Base-by-base conservation (phyloP, 2,329 filamentous ascomycete genomes). In the Botrytis deweyae region DNA sequence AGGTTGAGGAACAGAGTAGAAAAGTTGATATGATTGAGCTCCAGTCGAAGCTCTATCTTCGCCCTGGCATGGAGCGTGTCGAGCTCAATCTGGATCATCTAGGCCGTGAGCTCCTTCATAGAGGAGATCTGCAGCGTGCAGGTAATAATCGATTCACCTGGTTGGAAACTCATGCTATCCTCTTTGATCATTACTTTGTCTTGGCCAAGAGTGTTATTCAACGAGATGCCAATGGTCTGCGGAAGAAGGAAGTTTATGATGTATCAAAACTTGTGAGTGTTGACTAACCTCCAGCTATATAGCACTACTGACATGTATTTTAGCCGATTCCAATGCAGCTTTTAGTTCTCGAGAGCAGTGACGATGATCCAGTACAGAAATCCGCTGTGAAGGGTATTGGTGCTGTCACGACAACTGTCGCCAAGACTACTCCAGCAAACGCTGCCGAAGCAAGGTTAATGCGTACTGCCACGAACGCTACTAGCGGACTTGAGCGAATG, bases 161-260 rank as follows among this genome's bases (percentile, higher is more conserved):
- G 92, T 90, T 98, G 12, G 96, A 99, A 79, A 97, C 93, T 0
- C 94, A 98, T 81, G 94, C 93, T 3, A 88, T 99, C 64, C 87
- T 99, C 0, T 98, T 99, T 80, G 97, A 99, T 80, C 95, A 99
- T 83, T 99, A 98, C 82, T 87, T 99, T 55, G 95, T 99, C 49
- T 85, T 99, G 63, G 93, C 96, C 58, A 99, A 99, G 85, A 87
- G 86, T 9, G 87, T 93, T 12, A 86, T 91, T 5, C 86, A 88
- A 18, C 86, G 90, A 64, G 94, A 94, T 79, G 89, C 90, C 63
- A 87, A 90, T 63, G 89, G 88, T 66, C 88, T 88, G n/a, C 88
- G 91, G 72, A 96, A 92, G 83, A 94, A 93, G 78, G 90, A 92
- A 79, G 87, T 87, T 77, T 99, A 96, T 78, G 96, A 99, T 82